A percentile compares a stretch with the other conserved stretches of the same genome.
phyloP scores from a whole-genome alignment of 2,329 filamentous ascomycete genomes.

The Aureobasidium zeae region DNA sequence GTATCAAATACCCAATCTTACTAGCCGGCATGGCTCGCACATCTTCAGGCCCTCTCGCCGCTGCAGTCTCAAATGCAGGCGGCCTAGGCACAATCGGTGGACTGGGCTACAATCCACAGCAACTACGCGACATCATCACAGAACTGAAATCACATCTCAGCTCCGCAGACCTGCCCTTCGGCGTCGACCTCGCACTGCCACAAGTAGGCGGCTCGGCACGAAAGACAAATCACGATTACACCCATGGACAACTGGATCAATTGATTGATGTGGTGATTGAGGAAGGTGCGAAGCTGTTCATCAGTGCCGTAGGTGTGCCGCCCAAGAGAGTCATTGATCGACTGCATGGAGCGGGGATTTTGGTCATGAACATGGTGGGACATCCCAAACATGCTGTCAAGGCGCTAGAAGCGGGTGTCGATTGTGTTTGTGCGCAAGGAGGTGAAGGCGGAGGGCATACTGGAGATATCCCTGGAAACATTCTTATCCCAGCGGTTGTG shows the following conservation, averaged over 20 bases:
- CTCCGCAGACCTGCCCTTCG: slow-evolving; percentile 66
- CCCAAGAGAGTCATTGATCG: slow-evolving; percentile 62
- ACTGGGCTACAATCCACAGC: slow-evolving; percentile 60
- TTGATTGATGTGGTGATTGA: slow-evolving; percentile 79
- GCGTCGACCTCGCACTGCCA: slow-evolving; percentile 82
- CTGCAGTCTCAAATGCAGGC: slow-evolving; percentile 80
- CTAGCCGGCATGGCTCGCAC: slow-evolving; percentile 91
- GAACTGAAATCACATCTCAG: slow-evolving; percentile 71
- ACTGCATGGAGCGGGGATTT: slow-evolving; percentile 68
- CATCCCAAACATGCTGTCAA: slow-evolving; percentile 86
- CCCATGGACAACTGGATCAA: slow-evolving; percentile 76
- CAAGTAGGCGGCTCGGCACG: slow-evolving; percentile 77
- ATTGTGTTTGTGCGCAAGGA: slow-evolving; percentile 86
- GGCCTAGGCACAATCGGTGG: slow-evolving; percentile 59
- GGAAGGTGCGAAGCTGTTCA: slow-evolving; percentile 76
- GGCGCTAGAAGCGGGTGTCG: slow-evolving; percentile 75
- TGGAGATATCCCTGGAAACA: slow-evolving; percentile 74
- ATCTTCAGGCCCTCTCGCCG: slow-evolving; percentile 67
- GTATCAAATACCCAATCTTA: slow-evolving; percentile 79
- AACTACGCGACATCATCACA: slow-evolving; percentile 70
- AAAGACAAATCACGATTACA: slow-evolving; percentile 94
- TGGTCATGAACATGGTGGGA: slow-evolving; percentile 97
- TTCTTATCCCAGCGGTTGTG: slow-evolving; percentile 77
- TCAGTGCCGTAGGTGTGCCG: slow-evolving; percentile 80
- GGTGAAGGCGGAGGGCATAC: slow-evolving; percentile 92